phyloP scores from a whole-genome alignment of 805 yeast species.

The Debaryomyces prosopidis region DNA sequence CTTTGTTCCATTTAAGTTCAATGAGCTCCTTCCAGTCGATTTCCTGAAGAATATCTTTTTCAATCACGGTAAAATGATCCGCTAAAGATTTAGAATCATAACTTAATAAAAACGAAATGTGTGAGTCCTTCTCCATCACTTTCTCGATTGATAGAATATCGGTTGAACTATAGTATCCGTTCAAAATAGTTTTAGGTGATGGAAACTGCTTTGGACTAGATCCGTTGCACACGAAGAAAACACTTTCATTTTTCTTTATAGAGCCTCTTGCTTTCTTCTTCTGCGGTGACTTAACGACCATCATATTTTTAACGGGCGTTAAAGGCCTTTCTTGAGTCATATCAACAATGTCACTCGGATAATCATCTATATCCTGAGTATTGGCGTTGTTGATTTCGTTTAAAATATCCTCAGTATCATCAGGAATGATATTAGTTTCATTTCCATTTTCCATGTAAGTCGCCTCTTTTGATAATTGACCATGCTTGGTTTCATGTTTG shows the following conservation, averaged over 20 bases:
- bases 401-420: slow-evolving; percentile 36
- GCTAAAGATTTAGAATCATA: slow-evolving; percentile 68
- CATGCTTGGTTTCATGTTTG: too few species aligned
- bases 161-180: slow-evolving; percentile 30
- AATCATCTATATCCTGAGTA: slow-evolving; percentile 35
- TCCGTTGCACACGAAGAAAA: background rate
- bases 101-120: slow-evolving; percentile 80
- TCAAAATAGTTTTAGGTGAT: slow-evolving; percentile 36
- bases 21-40: slow-evolving; percentile 91
- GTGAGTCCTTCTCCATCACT: slow-evolving; percentile 50
- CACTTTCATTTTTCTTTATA: background rate
- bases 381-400: slow-evolving; percentile 40
- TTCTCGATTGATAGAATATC: slow-evolving; percentile 38
- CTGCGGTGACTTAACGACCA: background rate
- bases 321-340: slow-evolving; percentile 28
- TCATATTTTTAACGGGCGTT: slow-evolving; percentile 24
- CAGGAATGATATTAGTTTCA: slow-evolving; percentile 5
- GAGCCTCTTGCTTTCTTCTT: background rate
- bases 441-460: background rate
- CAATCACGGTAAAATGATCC: slow-evolving; percentile 83
- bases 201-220: slow-evolving; percentile 7
- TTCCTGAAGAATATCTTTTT: slow-evolving; percentile 77
- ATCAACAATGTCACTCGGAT: slow-evolving; percentile 17
- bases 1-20: slow-evolving; percentile 71
- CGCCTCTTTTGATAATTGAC: background rate